Evolutionary conservation across 441 rosid species (phyloP).

Genomic region (Populus trichocarpa): DNA sequence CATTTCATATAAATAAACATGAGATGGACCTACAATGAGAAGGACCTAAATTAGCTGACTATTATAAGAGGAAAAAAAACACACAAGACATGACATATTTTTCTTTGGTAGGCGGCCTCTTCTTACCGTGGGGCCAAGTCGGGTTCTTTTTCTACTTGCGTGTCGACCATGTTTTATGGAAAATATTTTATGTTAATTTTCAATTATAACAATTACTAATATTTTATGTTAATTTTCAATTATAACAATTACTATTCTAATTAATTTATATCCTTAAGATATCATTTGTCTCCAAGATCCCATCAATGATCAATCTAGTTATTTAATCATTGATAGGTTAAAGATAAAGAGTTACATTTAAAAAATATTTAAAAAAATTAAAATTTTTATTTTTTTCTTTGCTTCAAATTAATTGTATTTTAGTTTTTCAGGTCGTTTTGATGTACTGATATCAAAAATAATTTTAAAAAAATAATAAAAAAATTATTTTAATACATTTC

Average conservation of each 20-base stretch:
- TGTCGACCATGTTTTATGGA: neutral
- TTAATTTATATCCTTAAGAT: neutral
- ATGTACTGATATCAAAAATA: no score
- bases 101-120: neutral
- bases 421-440: no score
- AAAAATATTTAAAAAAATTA: no score
- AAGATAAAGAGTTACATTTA: no score
- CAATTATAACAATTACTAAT: no score
- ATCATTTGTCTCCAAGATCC: neutral
- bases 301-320: neutral
- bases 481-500: no score
- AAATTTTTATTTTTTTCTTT: no score
- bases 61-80: neutral
- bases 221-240: no score
- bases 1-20: neutral
- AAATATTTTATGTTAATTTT: neutral
- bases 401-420: no score
- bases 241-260: neutral
- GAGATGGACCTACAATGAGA: neutral
- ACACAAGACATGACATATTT: neutral
- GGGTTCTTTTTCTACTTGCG: neutral
- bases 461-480: no score
- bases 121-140: neutral
- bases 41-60: neutral
- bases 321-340: no score